phyloP scores from a whole-genome alignment of 345 rosid genomes.

The Gossypium arboreum region DNA sequence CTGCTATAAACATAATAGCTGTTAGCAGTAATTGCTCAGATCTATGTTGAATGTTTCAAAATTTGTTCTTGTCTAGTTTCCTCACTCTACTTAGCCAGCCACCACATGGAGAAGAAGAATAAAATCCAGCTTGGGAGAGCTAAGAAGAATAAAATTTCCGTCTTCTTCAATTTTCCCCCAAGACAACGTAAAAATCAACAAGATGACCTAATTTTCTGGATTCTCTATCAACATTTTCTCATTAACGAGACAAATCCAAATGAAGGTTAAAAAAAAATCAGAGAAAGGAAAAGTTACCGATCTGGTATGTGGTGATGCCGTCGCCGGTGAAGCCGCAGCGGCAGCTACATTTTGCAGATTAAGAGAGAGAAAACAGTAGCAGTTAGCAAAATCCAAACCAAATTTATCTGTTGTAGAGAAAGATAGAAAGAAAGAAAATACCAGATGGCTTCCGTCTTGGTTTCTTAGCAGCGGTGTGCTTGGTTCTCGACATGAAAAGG shows the following conservation, averaged over 20 bases:
- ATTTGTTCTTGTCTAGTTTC: not conserved
- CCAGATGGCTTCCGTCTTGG: constrained; percentile 7
- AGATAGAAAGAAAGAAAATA: not conserved
- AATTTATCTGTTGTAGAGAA: not conserved
- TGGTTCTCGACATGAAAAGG: constrained; percentile 4
- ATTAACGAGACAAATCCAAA: not conserved
- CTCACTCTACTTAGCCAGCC: not conserved
- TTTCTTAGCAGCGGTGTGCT: constrained; percentile 2
- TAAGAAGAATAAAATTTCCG: not conserved
- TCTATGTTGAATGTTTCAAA: not conserved
- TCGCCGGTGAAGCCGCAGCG: constrained; percentile 2
- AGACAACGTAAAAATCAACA: not conserved
- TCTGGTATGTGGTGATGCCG: not conserved
- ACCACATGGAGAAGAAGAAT: not conserved
- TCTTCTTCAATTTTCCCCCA: not conserved
- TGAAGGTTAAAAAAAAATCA: not conserved
- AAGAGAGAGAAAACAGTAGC: not conserved
- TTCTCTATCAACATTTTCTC: not conserved
- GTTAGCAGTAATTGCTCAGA: not conserved
- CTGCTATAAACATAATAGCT: not conserved
- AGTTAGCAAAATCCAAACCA: not conserved
- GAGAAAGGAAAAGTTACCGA: constrained; percentile 3
- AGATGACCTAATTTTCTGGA: not conserved
- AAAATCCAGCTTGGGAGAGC: not conserved
- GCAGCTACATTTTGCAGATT: not conserved